phyloP scores from a whole-genome alignment of 768 basidiomycete genomes.

The Rhizopogon vesiculosus region DNA sequence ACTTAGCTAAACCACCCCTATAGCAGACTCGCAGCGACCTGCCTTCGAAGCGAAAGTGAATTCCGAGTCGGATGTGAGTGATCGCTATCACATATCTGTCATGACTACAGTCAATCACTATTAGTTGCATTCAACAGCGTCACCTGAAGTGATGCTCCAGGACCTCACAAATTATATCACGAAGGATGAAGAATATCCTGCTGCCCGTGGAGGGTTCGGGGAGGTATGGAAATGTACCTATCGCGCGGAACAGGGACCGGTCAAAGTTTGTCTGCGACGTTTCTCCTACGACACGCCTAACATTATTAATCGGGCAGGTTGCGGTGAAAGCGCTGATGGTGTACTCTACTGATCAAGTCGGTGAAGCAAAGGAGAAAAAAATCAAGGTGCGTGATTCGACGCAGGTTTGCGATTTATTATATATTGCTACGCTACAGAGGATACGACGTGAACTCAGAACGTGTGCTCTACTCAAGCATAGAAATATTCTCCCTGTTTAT shows the following conservation, averaged over 20 bases:
- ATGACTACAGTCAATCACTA: too few relatives aligned
- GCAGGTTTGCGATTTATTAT: not conserved
- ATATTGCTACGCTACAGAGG: constrained; percentile 3
- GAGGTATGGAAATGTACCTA: constrained; percentile 1
- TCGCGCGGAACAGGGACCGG: not conserved
- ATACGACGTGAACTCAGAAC: constrained; percentile 16
- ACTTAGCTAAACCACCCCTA: not conserved
- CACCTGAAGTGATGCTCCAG: not conserved
- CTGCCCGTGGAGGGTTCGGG: not conserved
- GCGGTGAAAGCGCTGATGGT: not conserved
- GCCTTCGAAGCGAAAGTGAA: too few relatives aligned
- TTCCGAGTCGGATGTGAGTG: too few relatives aligned
- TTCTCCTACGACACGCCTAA: not conserved
- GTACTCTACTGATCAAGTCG: not conserved
- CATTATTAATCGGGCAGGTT: not conserved
- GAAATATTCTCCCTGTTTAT: constrained; percentile 15
- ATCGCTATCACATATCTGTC: too few relatives aligned
- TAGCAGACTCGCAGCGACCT: too few relatives aligned
- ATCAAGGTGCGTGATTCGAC: not conserved
- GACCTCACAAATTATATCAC: constrained; percentile 1
- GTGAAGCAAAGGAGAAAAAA: not conserved
- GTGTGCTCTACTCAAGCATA: constrained; percentile 12
- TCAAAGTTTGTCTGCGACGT: not conserved
- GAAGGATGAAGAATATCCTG: not conserved
- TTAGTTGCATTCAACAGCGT: too few relatives aligned